Evolutionary conservation across 768 basidiomycete genomes (phyloP).

Genomic region (Saitozyma sp.): DNA sequence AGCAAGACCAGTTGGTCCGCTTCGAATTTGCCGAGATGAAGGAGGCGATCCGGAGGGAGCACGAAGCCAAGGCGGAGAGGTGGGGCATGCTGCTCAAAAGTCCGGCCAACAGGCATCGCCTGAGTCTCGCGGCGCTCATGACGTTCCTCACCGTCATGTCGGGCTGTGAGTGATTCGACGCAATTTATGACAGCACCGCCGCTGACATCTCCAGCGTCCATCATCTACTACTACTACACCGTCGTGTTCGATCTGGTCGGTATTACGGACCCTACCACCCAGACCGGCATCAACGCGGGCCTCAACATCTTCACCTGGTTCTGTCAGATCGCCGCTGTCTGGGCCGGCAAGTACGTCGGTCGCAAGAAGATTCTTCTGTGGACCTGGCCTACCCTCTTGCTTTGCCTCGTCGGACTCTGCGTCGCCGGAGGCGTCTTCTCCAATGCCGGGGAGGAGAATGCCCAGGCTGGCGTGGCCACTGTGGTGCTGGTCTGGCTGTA

Average conservation of each 20-base stretch:
- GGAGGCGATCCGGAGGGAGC: constrained; percentile 48
- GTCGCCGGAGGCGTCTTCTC: constrained; percentile 45
- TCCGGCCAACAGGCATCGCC: constrained; percentile 44
- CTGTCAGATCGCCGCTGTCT: constrained; percentile 48
- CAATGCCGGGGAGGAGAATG: constrained; percentile 31
- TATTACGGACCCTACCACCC: constrained; percentile 51
- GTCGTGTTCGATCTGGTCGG: constrained; percentile 50
- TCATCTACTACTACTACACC: constrained; percentile 53
- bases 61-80: constrained; percentile 46
- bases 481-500: constrained; percentile 52
- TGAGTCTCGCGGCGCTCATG: constrained; percentile 50
- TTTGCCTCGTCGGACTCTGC: constrained; percentile 47
- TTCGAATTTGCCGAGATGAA: constrained; percentile 54
- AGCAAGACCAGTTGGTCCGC: constrained; percentile 50
- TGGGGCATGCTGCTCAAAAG: constrained; percentile 49
- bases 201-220: constrained; percentile 34
- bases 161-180: constrained; percentile 4
- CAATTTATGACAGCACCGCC: not conserved
- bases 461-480: constrained; percentile 46
- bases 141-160: constrained; percentile 47
- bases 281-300: constrained; percentile 54
- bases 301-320: constrained; percentile 51
- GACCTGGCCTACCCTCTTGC: constrained; percentile 48
- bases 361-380: constrained; percentile 49
- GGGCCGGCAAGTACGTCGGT: constrained; percentile 46